Evolutionary conservation across 1,139 yeast species (phyloP).

Genomic region (Zhuliangozyma parablackwelliae): DNA sequence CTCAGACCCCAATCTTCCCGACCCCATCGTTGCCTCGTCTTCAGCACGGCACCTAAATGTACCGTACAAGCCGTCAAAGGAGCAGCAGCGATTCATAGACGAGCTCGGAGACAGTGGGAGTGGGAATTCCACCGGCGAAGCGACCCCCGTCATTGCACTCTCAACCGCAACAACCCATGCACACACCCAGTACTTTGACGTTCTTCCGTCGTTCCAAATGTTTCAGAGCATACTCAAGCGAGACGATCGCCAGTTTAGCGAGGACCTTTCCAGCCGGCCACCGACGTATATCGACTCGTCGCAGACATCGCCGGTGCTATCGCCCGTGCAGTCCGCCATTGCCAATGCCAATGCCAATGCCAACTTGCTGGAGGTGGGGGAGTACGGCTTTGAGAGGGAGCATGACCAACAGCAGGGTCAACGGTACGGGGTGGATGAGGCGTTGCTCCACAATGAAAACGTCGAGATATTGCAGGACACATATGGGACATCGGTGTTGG

Average conservation of each 20-base stretch:
- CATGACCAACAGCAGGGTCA: conserved; percentile 16
- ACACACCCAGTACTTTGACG: conserved; percentile 47
- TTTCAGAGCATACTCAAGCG: conserved; percentile 52
- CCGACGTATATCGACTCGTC: conserved; percentile 38
- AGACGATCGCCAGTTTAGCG: conserved; percentile 40
- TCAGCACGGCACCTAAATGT: conserved; percentile 10
- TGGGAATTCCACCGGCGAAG: neutral
- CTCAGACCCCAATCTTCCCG: neutral
- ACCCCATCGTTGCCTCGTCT: conserved; percentile 1
- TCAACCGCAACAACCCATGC: conserved; percentile 25
- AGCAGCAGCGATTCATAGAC: conserved; percentile 36
- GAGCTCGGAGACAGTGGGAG: conserved; percentile 6
- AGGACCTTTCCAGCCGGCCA: conserved; percentile 32
- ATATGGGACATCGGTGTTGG: conserved; percentile 42
- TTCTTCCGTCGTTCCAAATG: conserved; percentile 63
- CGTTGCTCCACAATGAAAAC: conserved; percentile 10
- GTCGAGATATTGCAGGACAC: conserved; percentile 23
- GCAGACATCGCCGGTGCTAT: conserved; percentile 16
- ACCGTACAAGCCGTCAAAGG: conserved; percentile 34
- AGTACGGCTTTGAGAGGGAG: conserved; percentile 11
- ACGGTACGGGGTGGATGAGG: conserved; percentile 13
- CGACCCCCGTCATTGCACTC: conserved; percentile 16
- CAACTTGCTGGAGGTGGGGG: conserved; percentile 15
- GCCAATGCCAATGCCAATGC: conserved; percentile 12
- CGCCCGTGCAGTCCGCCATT: conserved; percentile 4